Conservation (phyloP, 805 yeast genomes). For the Sungouiella blattae region DNA sequence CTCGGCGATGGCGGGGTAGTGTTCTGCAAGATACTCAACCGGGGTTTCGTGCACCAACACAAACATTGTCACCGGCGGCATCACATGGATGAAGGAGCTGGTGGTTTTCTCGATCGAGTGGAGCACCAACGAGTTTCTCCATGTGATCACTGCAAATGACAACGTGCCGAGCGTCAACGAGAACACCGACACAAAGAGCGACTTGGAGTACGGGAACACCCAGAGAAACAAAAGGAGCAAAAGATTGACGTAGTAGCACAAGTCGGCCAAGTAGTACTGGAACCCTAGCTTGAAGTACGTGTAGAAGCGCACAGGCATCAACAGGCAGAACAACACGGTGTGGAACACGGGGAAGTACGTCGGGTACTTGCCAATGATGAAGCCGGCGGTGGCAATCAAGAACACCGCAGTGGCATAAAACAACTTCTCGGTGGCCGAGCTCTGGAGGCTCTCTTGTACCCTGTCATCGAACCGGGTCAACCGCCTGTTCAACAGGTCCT, state of each 20-base stretch:
- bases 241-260: constrained; percentile 86
- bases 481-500: constrained; percentile 28
- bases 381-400: constrained; percentile 67
- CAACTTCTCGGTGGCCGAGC: constrained; percentile 57
- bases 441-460: constrained; percentile 30
- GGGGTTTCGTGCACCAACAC: constrained; percentile 79
- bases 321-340: constrained; percentile 52
- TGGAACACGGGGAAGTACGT: constrained; percentile 73
- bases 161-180: constrained; percentile 86
- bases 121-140: constrained; percentile 90
- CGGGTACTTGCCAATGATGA: constrained; percentile 75
- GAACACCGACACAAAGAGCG: constrained; percentile 77
- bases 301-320: constrained; percentile 83
- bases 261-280: constrained; percentile 87
- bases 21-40: constrained; percentile 42
- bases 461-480: constrained; percentile 35
- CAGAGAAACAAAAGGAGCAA: constrained; percentile 71
- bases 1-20: constrained; percentile 81
- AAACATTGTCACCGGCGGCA: constrained; percentile 87
- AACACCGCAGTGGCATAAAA: constrained; percentile 75
- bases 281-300: constrained; percentile 74
- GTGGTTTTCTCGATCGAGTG: constrained; percentile 93
- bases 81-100: constrained; percentile 81
- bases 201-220: constrained; percentile 72
- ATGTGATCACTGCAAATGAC: constrained; percentile 89